These are phyloP conservation scores for Orbilia javanica DNA, from an alignment of 2,329 filamentous ascomycete genomes.

Conservation along the genomic window DNA sequence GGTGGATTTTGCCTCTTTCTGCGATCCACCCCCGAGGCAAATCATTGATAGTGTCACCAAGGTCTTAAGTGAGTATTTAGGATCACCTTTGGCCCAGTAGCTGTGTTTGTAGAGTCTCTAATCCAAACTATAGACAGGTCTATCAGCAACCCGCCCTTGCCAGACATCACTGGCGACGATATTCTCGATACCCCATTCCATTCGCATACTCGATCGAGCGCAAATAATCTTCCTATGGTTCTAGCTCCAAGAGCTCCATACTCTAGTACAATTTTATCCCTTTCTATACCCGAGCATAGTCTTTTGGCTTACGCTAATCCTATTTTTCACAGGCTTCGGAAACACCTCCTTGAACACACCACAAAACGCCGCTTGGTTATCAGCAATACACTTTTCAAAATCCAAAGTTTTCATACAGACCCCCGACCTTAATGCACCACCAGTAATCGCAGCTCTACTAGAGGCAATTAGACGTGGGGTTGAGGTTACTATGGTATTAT, in stretches of 20 bases:
- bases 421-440: constrained; percentile 38
- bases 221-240: constrained; percentile 16
- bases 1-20: neutral
- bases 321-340: constrained; percentile 38
- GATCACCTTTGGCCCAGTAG: neutral
- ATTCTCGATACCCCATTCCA: neutral
- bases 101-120: neutral
- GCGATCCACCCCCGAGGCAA: neutral
- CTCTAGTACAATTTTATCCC: constrained; percentile 1
- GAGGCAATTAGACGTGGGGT: constrained; percentile 36
- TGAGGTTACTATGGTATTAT: constrained; percentile 32
- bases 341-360: constrained; percentile 36
- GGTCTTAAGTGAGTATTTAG: constrained; percentile 16
- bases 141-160: neutral
- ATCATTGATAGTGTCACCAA: neutral
- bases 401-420: constrained; percentile 47
- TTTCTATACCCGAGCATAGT: too few species aligned
- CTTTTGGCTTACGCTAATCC: too few species aligned
- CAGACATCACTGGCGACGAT: constrained; percentile 2
- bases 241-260: constrained; percentile 38
- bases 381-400: constrained; percentile 38
- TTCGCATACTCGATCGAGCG: neutral
- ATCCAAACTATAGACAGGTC: neutral
- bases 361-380: constrained; percentile 46
- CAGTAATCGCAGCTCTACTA: constrained; percentile 18